Evolutionary conservation across 2,329 filamentous ascomycete species (phyloP), one percentile per base, ranked within the genome.

Genomic region (Neonectria magnoliae): DNA sequence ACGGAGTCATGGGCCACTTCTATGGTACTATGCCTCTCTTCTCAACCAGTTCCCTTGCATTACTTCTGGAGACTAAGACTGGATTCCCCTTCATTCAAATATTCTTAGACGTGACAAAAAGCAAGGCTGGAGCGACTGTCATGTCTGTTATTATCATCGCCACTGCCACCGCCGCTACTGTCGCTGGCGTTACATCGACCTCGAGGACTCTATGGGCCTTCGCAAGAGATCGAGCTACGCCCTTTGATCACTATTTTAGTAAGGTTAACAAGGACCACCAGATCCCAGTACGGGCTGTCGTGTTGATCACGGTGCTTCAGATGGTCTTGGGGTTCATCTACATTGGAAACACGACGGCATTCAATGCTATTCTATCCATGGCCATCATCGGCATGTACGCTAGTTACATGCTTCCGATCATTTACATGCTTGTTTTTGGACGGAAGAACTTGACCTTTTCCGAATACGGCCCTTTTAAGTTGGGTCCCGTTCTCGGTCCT

Each of bases 61-160:
- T 70, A 0, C 70, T 84, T 2, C 74, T 84, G 2, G 53, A 74
- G 0, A 81, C 80, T 0, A 75, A 77, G 0, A 82, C 79, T 0
- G 82, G 82, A 0, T 82, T 81, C 13, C 81, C 81, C 0, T 81
- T 81, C 54, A 81, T 82, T 69, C 79, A 82, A 44, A 77, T 82
- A 9, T 81, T 76, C 53, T 62, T 73, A 10, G 72, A 79, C 14
- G 73, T 63, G 0, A 79, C 78, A 0, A 59, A 68, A 7, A 76
- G 73, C 2, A 59, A 16, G 0, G 73, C 66, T 0, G 76, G 67
- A 4, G 67, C 76, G 1, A 75, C 72, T 0, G 45, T 77, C 31
- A 69, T 80, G 62, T 75, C 78, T 0, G 29, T 78, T 1, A n/a
- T 77, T n/a, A 52, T 76, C 2, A 67, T 69, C 1, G 42, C 70